A percentile compares a stretch with the other conserved stretches of the same genome.
Evolutionary conservation across 2,329 filamentous ascomycete species (phyloP).

Genomic region (Pleurostoma richardsiae): DNA sequence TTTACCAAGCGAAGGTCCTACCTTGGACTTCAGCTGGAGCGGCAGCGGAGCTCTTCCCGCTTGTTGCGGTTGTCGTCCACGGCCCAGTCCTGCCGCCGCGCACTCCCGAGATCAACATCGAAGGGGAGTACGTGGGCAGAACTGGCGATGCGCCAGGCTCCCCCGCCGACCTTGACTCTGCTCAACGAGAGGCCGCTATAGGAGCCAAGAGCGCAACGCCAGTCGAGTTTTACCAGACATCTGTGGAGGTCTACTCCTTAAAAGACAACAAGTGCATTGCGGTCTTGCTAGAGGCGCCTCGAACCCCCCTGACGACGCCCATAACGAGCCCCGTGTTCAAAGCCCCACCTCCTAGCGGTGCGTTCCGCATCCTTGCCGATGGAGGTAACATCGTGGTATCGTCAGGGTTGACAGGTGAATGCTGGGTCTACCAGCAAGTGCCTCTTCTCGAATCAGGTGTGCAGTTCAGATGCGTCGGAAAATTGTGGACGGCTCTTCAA

Average conservation of each 20-base stretch:
- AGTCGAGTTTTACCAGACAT: constrained; percentile 71
- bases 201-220: constrained; percentile 21
- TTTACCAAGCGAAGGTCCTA: constrained; percentile 78
- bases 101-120: constrained; percentile 25
- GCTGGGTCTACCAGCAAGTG: constrained; percentile 67
- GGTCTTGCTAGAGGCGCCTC: constrained; percentile 67
- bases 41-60: constrained; percentile 55
- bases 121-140: constrained; percentile 23
- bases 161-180: constrained; percentile 31
- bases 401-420: constrained; percentile 80
- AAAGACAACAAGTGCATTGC: constrained; percentile 66
- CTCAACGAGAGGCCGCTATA: constrained; percentile 11
- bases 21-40: constrained; percentile 58
- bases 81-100: constrained; percentile 58
- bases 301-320: constrained; percentile 53
- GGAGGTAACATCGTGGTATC: constrained; percentile 67
- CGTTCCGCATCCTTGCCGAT: constrained; percentile 69
- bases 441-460: constrained; percentile 34
- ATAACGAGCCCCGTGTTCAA: constrained; percentile 60
- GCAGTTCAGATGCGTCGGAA: constrained; percentile 67
- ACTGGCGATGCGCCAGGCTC: constrained; percentile 32
- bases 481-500: constrained; percentile 87
- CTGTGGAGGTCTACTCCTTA: constrained; percentile 84
- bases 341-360: constrained; percentile 65
- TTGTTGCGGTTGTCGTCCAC: constrained; percentile 77